phyloP scores from a whole-genome alignment of 176 grass and related monocot genomes.

The Coix lacrymajobi region DNA sequence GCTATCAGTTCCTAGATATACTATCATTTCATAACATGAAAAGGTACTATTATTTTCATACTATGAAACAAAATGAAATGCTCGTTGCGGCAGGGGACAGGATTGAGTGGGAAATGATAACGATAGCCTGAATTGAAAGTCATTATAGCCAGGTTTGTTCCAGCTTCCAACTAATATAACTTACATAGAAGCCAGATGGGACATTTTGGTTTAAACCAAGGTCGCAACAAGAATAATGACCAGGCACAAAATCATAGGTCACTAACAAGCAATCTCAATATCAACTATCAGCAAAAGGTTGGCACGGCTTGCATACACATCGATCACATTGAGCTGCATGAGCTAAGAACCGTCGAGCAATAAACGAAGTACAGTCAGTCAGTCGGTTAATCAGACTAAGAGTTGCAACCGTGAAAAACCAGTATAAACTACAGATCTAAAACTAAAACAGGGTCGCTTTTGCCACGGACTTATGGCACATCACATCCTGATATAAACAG shows the following conservation, averaged over 20 bases:
- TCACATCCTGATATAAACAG: background rate
- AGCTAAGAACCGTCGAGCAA: background rate
- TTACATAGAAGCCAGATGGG: background rate
- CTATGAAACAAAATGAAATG: background rate
- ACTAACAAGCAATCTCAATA: background rate
- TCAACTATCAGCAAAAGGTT: background rate
- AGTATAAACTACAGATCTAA: background rate
- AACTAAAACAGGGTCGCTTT: background rate
- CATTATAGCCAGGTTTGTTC: background rate
- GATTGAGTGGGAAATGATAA: background rate
- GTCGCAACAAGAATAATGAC: background rate
- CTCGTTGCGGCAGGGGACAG: background rate
- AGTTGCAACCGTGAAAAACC: background rate
- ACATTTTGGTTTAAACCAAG: background rate
- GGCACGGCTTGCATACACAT: background rate
- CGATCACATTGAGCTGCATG: background rate
- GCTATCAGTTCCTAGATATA: background rate
- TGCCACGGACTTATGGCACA: background rate
- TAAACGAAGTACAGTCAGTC: background rate
- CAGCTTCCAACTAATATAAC: background rate
- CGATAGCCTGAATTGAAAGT: background rate
- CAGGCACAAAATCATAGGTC: background rate
- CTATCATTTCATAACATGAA: background rate
- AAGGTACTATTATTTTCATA: background rate
- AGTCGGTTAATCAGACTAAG: background rate